These are phyloP conservation scores for Dioszegia crocea DNA, from an alignment of 768 basidiomycete genomes.

Conservation along the genomic window DNA sequence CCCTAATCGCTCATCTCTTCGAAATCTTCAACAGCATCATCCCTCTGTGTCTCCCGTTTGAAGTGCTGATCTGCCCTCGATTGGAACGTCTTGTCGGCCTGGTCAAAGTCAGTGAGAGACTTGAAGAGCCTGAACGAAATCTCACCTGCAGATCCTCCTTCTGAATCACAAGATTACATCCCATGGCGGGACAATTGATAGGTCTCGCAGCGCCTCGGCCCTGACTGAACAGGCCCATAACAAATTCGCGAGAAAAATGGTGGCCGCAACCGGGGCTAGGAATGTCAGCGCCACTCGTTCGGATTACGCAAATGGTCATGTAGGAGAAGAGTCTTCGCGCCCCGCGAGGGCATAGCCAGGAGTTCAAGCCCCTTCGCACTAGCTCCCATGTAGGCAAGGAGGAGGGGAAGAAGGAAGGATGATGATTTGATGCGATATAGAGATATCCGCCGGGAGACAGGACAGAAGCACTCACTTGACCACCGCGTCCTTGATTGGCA, in stretches of 20 bases:
- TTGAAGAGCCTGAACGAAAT: too few relatives aligned
- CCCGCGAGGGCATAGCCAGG: too few relatives aligned
- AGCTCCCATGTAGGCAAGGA: too few relatives aligned
- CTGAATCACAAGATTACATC: constrained; percentile 33
- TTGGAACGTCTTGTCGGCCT: constrained; percentile 18
- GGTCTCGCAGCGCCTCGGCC: neutral
- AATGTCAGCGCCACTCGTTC: neutral
- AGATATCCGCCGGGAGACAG: neutral
- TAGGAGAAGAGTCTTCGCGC: too few relatives aligned
- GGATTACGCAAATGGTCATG: too few relatives aligned
- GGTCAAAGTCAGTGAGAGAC: too few relatives aligned
- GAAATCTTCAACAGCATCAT: constrained; percentile 19
- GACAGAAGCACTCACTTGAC: constrained; percentile 63
- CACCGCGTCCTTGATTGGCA: constrained; percentile 59
- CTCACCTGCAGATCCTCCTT: constrained; percentile 42
- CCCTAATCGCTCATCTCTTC: constrained; percentile 4
- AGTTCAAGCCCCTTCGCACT: too few relatives aligned
- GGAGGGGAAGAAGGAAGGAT: too few relatives aligned
- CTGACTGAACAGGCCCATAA: constrained; percentile 59
- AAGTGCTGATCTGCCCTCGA: constrained; percentile 18
- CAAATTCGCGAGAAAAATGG: constrained; percentile 71
- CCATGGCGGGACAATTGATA: constrained; percentile 47
- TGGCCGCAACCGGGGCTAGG: constrained; percentile 69
- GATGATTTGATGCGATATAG: too few relatives aligned
- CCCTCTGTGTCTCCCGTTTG: constrained; percentile 5